Base-by-base conservation (phyloP, 495 filamentous ascomycete species). In the Aspergillus olivimuriae region DNA sequence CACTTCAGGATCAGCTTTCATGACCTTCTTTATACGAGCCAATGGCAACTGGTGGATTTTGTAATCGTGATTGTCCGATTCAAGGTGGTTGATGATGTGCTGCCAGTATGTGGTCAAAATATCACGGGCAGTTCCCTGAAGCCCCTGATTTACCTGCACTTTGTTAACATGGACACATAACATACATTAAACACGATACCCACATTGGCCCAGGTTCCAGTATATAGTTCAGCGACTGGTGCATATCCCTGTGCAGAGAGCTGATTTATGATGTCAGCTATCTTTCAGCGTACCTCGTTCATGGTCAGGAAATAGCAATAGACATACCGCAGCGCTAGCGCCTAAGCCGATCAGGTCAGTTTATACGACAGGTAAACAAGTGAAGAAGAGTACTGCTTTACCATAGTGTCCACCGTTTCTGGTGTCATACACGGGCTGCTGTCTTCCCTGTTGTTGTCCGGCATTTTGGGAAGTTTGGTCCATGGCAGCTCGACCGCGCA, bases 21-120 rank as follows among this genome's bases (percentile, higher is more conserved):
- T 98, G 53, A 98, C 92, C 62, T 98, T 98, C 76, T 97, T 98
- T 66, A 98, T 98, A 32, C 92, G 85, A 18, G 92, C 92, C 36
- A 98, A 75, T 2, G 92, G 92, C 23, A 98, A 72, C 63, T 96
- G 92, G 55, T 98, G 92, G 37, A 95, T 73, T 63, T 98, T 98
- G 72, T 95, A 98, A 62, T 98, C 94, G 63, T 98, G 92, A 26
- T 87, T 87, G 51, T 96, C 94, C 31, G 74, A 84, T 68, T 98
- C 92, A 41, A 98, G 80, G 57, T 94, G 87, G 45, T 81, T 88
- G 75, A 98, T 95, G 34, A 87, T 87, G 54, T 97, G 89, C 61
- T 97, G 94, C 92, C 92, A 98, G 69, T 97, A 98, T 10, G 91
- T 94, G 32, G 91, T 94, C 50, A 97, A 76, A 57, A 97, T 95